Evolutionary conservation across 2,329 filamentous ascomycete genomes (phyloP).

Genomic region (Ampelomyces quisqualis): DNA sequence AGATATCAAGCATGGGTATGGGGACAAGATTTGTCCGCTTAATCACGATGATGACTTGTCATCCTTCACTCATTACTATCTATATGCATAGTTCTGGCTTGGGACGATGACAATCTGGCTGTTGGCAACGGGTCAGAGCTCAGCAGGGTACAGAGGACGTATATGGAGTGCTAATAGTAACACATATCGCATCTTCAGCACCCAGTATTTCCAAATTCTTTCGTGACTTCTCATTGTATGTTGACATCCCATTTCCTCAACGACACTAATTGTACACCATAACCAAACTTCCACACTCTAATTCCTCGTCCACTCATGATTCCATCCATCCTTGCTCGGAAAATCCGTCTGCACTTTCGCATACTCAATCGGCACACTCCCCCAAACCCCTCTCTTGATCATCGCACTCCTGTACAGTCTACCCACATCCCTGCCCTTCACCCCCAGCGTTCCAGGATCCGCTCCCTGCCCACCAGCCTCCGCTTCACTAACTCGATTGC

Average conservation of each 20-base stretch:
- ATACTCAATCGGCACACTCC: slow-evolving; percentile 90
- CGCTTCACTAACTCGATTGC: slow-evolving; percentile 46
- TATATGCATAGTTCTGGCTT: slow-evolving; percentile 9
- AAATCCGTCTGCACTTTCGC: slow-evolving; percentile 80
- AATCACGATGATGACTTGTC: slow-evolving; percentile 30
- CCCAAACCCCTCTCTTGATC: slow-evolving; percentile 85
- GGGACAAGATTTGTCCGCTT: slow-evolving; percentile 14
- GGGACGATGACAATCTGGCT: not conserved
- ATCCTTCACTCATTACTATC: slow-evolving; percentile 32
- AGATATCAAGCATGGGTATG: not conserved
- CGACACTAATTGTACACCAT: too few species aligned
- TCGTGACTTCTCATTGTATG: too few species aligned
- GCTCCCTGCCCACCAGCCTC: slow-evolving; percentile 58
- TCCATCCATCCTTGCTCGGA: slow-evolving; percentile 79
- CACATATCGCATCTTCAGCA: slow-evolving; percentile 7
- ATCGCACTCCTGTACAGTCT: slow-evolving; percentile 84
- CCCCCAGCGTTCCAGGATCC: slow-evolving; percentile 28
- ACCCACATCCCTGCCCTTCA: slow-evolving; percentile 57
- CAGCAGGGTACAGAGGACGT: slow-evolving; percentile 2
- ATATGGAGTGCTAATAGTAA: slow-evolving; percentile 18
- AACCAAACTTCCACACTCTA: slow-evolving; percentile 1
- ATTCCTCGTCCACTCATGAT: slow-evolving; percentile 81
- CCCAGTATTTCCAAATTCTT: too few species aligned
- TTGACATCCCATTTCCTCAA: too few species aligned
- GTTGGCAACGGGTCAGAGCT: not conserved